A percentile compares a stretch with the other conserved stretches of the same genome.
phyloP scores from a whole-genome alignment of 1,284 basidiomycete species.

The Pseudomicrostroma phylloplanum region DNA sequence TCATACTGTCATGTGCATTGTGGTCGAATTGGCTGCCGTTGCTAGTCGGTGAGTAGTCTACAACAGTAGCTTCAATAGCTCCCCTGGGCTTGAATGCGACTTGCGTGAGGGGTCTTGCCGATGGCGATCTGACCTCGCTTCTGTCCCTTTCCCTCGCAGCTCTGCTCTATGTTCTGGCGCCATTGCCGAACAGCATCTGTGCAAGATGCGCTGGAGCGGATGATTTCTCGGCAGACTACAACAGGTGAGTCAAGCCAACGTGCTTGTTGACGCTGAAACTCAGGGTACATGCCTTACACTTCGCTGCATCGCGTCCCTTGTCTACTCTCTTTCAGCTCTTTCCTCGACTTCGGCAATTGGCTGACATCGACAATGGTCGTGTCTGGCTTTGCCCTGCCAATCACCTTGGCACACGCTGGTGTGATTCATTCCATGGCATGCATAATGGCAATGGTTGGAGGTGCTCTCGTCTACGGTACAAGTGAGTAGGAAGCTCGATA shows the following conservation, averaged over 20 bases:
- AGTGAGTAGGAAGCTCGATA: slow-evolving; percentile 59
- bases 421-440: slow-evolving; percentile 79
- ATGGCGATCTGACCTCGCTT: slow-evolving; percentile 1
- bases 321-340: slow-evolving; percentile 19
- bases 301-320: no score
- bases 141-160: slow-evolving; percentile 56
- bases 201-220: slow-evolving; percentile 56
- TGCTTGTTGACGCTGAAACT: background rate
- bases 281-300: background rate
- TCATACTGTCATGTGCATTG: slow-evolving; percentile 94
- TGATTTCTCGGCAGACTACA: slow-evolving; percentile 58
- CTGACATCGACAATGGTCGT: slow-evolving; percentile 80
- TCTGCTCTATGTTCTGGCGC: slow-evolving; percentile 87
- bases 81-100: no score
- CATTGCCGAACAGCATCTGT: slow-evolving; percentile 81
- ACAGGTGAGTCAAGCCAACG: slow-evolving; percentile 43
- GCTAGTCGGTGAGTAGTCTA: slow-evolving; percentile 87
- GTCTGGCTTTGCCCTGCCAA: slow-evolving; percentile 84
- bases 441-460: slow-evolving; percentile 88
- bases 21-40: slow-evolving; percentile 96
- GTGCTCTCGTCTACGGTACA: slow-evolving; percentile 91
- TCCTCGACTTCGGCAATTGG: slow-evolving; percentile 86
- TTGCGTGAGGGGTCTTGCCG: no score
- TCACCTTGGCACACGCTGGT: slow-evolving; percentile 84
- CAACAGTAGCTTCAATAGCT: no score